Conservation (phyloP, 495 filamentous ascomycete genomes). For the Usnea hakonensis region DNA sequence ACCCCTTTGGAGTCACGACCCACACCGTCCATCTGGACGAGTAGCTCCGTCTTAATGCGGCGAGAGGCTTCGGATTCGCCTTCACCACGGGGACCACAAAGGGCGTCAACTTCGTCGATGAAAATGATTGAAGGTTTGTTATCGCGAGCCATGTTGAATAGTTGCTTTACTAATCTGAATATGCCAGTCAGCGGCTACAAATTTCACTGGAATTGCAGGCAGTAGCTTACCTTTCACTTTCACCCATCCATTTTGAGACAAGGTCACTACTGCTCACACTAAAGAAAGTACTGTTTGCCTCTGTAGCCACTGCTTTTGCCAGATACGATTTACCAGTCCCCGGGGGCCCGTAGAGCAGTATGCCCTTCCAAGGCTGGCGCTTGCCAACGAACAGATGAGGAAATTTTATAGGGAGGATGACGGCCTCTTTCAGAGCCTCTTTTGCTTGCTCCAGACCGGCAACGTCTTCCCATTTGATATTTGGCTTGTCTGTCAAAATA, state of each 20-base stretch:
- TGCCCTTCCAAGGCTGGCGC: conserved; percentile 96
- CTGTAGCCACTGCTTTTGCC: conserved; percentile 94
- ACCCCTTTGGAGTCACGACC: conserved; percentile 91
- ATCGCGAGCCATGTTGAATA: conserved; percentile 96
- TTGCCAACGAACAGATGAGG: conserved; percentile 96
- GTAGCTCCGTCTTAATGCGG: conserved; percentile 95
- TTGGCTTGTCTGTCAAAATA: conserved; percentile 89
- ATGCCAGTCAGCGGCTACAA: not conserved
- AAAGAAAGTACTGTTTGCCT: conserved; percentile 99
- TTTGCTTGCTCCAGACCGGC: conserved; percentile 94
- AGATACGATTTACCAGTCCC: conserved; percentile 96
- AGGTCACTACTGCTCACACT: conserved; percentile 94
- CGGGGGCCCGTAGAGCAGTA: conserved; percentile 90
- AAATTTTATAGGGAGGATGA: conserved; percentile 95
- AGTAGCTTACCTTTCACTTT: conserved; percentile 75
- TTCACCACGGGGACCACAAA: conserved; percentile 93
- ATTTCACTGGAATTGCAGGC: not conserved
- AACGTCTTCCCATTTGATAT: conserved; percentile 95
- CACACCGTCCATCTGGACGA: conserved; percentile 99
- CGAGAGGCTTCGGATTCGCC: conserved; percentile 95
- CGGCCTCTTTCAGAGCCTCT: conserved; percentile 95
- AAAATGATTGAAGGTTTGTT: conserved; percentile 99
- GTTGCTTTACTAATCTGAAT: conserved; percentile 81
- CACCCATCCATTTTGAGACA: conserved; percentile 99
- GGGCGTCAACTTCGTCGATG: conserved; percentile 97